These are phyloP conservation scores for Botrytis squamosa DNA, from an alignment of 2,329 filamentous ascomycete genomes.

Conservation along the genomic window DNA sequence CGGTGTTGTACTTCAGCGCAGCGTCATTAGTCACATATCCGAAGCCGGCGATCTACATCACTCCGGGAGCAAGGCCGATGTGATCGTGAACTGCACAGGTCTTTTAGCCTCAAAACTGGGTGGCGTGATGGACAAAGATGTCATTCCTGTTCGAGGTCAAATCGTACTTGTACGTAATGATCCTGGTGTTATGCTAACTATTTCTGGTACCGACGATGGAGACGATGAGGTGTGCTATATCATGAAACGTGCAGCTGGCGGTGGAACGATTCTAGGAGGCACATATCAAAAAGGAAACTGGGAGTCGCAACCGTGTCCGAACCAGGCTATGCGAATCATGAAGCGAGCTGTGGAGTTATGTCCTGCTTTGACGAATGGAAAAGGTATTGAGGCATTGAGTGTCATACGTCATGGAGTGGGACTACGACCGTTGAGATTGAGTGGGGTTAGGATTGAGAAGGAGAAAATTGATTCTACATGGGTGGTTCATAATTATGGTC, in stretches of 20 bases:
- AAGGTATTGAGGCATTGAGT: constrained; percentile 61
- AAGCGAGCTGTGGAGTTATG: constrained; percentile 58
- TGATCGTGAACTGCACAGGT: constrained; percentile 85
- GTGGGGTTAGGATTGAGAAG: constrained; percentile 61
- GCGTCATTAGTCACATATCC: constrained; percentile 64
- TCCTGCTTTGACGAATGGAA: constrained; percentile 53
- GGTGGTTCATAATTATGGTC: constrained; percentile 62
- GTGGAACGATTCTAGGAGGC: constrained; percentile 66
- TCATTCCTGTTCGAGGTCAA: constrained; percentile 80
- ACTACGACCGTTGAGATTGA: constrained; percentile 59
- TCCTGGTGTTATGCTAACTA: constrained; percentile 57
- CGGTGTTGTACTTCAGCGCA: constrained; percentile 67
- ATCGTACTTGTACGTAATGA: constrained; percentile 67
- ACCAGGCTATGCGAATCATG: constrained; percentile 66
- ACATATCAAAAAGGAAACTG: constrained; percentile 64
- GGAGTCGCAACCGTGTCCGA: constrained; percentile 62
- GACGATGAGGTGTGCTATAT: constrained; percentile 64
- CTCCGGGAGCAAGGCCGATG: constrained; percentile 55
- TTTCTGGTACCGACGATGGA: constrained; percentile 63
- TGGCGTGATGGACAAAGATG: constrained; percentile 72
- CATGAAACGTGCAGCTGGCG: constrained; percentile 65
- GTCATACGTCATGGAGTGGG: constrained; percentile 68
- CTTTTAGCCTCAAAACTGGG: constrained; percentile 72
- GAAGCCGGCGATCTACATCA: constrained; percentile 65
- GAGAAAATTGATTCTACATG: constrained; percentile 55